Percentiles rank a stretch among this genome's conserved stretches.
Evolutionary conservation across 139 green algal genomes (phyloP).

Genomic region (Chlamydomonas sphaeroides): DNA sequence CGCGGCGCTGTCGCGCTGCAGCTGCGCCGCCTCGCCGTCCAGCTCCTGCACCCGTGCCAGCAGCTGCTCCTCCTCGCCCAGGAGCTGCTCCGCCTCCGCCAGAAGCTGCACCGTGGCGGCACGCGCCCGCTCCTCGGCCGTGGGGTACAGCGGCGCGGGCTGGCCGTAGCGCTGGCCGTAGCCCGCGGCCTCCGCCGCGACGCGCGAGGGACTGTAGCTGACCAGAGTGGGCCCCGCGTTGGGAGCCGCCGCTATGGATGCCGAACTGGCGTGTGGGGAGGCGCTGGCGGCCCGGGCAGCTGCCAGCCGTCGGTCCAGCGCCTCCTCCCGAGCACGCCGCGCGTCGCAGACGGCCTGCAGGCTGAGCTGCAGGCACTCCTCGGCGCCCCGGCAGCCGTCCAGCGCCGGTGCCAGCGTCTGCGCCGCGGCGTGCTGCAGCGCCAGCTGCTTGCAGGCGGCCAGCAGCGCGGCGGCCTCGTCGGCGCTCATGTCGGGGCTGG

Average conservation of each 20-base stretch:
- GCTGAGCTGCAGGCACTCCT: neutral
- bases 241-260: no score
- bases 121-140: neutral
- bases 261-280: no score
- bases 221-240: no score
- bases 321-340: neutral
- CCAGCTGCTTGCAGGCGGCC: slow-evolving; percentile 12
- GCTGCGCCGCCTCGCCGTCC: neutral
- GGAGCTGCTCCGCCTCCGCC: neutral
- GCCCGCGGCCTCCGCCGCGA: no score
- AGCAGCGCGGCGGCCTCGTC: slow-evolving; percentile 5
- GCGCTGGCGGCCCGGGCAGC: neutral
- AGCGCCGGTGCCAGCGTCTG: neutral
- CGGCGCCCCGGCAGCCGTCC: neutral
- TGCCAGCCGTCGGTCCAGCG: neutral
- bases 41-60: slow-evolving; percentile 13
- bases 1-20: neutral
- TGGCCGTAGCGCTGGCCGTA: no score
- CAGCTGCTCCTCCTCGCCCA: slow-evolving; percentile 24
- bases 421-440: slow-evolving; percentile 6
- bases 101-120: neutral
- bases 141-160: neutral
- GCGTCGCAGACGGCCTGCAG: neutral
- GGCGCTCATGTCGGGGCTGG: neutral
- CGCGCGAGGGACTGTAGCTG: no score